Evolutionary conservation across 257 asterid species (phyloP), one percentile per base, ranked within the genome.

Genomic region (Nicotiana tabacum): DNA sequence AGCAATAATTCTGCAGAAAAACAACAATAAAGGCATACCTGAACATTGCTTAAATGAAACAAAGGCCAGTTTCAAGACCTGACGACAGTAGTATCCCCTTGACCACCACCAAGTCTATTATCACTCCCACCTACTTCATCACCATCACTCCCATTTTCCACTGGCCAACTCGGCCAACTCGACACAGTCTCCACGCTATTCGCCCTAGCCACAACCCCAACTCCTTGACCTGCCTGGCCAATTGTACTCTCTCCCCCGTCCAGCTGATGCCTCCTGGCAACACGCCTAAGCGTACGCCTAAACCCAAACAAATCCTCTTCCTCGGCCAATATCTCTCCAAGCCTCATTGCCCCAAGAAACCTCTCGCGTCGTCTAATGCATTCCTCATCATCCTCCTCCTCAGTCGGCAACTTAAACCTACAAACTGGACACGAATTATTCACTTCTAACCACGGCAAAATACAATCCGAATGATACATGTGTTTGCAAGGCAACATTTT

Each of bases 381-480:
- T 70, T 24, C 56, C 84, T 81, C 89, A 77, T 89, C 93, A 70
- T 83, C 89, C 77, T 74, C 90, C 21, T 83, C 89, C 78, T 74
- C 90, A 17, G 82, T 68, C 4, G 93, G 96, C 77, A 95, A 58
- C 89, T 86, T 89, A 77, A 70, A 90, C 62, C 98, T 90, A 85
- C 98, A 95, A 66, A 95, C 97, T 13, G 98, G 98, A 85, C 98
- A 95, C 0, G 98, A 91, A 77, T 90, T 93, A 27, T 92, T 93
- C 13, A 90, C 90, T 91, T 95, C 97, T 17, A 95, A 87, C 98
- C 98, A 95, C 29, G 97, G 98, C 27, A 93, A 88, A 77, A 95
- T 95, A 83, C 98, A 93, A 77, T 92, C 98, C 0, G 91, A 56
- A 39, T 95, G 98, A 43, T 91, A 95, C 24, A 83, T 79, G 83